These are phyloP conservation scores for Mycena leptocephala DNA, from an alignment of 768 basidiomycete species.

Conservation along the genomic window DNA sequence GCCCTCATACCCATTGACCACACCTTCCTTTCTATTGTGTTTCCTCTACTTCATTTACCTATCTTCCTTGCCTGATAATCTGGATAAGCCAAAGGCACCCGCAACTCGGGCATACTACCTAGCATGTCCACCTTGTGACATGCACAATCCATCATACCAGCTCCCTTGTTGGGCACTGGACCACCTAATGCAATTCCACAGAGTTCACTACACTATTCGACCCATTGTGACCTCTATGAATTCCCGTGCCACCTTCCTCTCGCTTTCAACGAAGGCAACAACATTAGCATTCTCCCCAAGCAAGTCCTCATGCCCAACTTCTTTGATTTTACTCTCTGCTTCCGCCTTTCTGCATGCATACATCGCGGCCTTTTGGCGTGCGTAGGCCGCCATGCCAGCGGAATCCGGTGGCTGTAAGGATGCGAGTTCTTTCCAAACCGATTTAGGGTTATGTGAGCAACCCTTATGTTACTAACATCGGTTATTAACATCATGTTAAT, in stretches of 20 bases:
- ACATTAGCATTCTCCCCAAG: slow-evolving; percentile 2
- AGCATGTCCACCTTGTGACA: too few relatives aligned
- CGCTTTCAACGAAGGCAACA: neutral
- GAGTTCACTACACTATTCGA: too few relatives aligned
- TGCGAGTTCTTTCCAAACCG: neutral
- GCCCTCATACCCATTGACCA: too few relatives aligned
- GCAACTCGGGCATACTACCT: too few relatives aligned
- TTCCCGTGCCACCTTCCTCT: neutral
- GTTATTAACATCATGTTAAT: neutral
- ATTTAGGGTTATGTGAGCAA: neutral
- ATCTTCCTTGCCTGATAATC: too few relatives aligned
- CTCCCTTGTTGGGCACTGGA: too few relatives aligned
- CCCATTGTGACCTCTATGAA: too few relatives aligned
- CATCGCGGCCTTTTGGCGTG: neutral
- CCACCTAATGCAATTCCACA: too few relatives aligned
- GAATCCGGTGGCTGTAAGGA: neutral
- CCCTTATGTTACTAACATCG: neutral
- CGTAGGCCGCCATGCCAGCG: neutral
- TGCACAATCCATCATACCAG: too few relatives aligned
- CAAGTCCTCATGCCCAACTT: neutral
- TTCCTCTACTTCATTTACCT: too few relatives aligned
- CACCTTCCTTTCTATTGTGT: too few relatives aligned
- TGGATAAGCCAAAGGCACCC: too few relatives aligned
- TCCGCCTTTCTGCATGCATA: neutral
- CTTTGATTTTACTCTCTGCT: neutral